Percentiles rank a stretch among this genome's conserved stretches.
Evolutionary conservation across 2,329 filamentous ascomycete genomes (phyloP).

Genomic region (Botryotinia convoluta): DNA sequence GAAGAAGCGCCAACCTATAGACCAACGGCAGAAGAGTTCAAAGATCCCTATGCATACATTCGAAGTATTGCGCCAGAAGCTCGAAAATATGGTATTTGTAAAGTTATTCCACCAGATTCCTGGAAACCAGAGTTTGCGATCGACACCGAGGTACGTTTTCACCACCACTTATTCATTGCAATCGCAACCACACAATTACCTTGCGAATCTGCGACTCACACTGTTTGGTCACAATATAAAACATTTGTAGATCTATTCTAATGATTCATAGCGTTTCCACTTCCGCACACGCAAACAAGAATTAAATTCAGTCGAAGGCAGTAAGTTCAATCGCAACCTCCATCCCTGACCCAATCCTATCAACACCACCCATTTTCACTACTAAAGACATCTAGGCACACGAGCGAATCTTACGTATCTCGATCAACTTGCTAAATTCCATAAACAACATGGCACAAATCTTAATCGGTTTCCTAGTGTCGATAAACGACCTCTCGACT

Average conservation of each 20-base stretch:
- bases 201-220: neutral
- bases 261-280: constrained; percentile 74
- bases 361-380: neutral
- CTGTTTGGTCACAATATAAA: neutral
- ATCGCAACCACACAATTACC: neutral
- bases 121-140: constrained; percentile 97
- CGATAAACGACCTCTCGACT: constrained; percentile 92
- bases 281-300: constrained; percentile 96
- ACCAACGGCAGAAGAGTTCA: constrained; percentile 91
- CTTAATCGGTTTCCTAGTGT: constrained; percentile 93
- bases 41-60: constrained; percentile 90
- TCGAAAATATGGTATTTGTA: constrained; percentile 85
- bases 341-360: neutral
- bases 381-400: constrained; percentile 60
- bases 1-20: constrained; percentile 87
- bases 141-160: constrained; percentile 76
- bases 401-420: constrained; percentile 95
- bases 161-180: neutral
- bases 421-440: constrained; percentile 91
- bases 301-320: constrained; percentile 96
- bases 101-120: constrained; percentile 87
- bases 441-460: constrained; percentile 93
- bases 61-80: constrained; percentile 87
- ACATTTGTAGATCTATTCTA: constrained; percentile 25
- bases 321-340: constrained; percentile 51